Evolutionary conservation across 169 alveolate species (phyloP).

Genomic region (Sarcocystis neurona): DNA sequence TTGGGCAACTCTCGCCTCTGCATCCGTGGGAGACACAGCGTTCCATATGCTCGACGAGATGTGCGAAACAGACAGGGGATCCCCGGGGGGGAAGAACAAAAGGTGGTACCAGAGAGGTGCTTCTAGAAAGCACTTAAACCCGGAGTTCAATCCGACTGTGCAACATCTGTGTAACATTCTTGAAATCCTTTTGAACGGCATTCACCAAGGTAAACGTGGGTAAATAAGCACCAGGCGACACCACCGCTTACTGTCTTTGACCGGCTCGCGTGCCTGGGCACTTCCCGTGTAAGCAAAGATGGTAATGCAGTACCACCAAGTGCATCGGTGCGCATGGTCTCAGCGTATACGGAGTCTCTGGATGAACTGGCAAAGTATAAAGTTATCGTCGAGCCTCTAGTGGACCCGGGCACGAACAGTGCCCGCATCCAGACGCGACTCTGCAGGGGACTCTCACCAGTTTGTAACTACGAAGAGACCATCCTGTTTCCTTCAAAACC

Average conservation of each 20-base stretch:
- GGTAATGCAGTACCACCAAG: background rate
- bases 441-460: conserved; percentile 44
- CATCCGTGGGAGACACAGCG: conserved; percentile 16
- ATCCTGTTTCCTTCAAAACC: conserved; percentile 3
- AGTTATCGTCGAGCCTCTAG: conserved; percentile 44
- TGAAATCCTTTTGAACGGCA: conserved; percentile 27
- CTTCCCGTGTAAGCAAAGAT: background rate
- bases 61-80: conserved; percentile 52
- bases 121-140: background rate
- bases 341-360: conserved; percentile 23
- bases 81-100: background rate
- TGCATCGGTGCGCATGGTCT: background rate
- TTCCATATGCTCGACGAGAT: conserved; percentile 43
- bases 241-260: background rate
- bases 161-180: conserved; percentile 28
- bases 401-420: conserved; percentile 49
- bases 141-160: background rate
- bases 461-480: conserved; percentile 36
- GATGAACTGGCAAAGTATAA: conserved; percentile 30
- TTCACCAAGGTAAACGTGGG: background rate
- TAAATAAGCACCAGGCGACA: background rate
- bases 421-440: conserved; percentile 37
- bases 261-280: no score
- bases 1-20: background rate
- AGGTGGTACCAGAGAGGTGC: conserved; percentile 22